phyloP scores from a whole-genome alignment of 2,329 filamentous ascomycete species.

The Orbilia javanica region DNA sequence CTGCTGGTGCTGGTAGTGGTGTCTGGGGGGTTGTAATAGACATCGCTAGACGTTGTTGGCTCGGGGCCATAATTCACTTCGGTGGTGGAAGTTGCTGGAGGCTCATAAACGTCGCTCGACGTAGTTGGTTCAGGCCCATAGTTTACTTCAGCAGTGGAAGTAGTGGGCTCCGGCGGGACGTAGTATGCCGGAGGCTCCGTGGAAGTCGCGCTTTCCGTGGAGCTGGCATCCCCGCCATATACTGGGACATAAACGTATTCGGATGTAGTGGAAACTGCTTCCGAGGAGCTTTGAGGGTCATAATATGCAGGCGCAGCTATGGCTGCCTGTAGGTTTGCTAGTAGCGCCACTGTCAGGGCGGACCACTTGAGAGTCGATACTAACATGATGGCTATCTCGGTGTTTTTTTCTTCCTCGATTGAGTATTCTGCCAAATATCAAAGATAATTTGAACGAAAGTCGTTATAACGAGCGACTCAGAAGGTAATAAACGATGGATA shows the following conservation, averaged over 20 bases:
- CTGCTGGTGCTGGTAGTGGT: not conserved
- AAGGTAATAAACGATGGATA: constrained; percentile 20
- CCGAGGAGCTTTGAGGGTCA: not conserved
- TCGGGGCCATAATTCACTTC: not conserved
- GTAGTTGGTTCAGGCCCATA: constrained; percentile 11
- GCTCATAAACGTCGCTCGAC: constrained; percentile 14
- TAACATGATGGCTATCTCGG: constrained; percentile 11
- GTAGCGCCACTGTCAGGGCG: constrained; percentile 7
- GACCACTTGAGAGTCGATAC: constrained; percentile 47
- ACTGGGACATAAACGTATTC: constrained; percentile 23
- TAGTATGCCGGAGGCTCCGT: constrained; percentile 6
- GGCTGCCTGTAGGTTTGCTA: constrained; percentile 17
- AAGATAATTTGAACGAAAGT: constrained; percentile 35
- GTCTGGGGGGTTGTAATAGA: not conserved
- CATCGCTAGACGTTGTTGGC: constrained; percentile 5
- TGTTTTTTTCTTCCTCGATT: too few relatives aligned
- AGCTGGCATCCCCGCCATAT: constrained; percentile 16
- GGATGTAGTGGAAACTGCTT: not conserved
- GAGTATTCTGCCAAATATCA: too few relatives aligned
- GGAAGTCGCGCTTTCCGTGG: constrained; percentile 1
- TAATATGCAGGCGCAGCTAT: constrained; percentile 37
- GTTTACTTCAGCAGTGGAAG: not conserved
- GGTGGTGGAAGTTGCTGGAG: not conserved
- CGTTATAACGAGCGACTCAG: constrained; percentile 26
- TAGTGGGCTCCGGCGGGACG: constrained; percentile 1